These are phyloP conservation scores for Atkinsonella hypoxylon DNA, from an alignment of 2,329 filamentous ascomycete genomes.

Conservation along the genomic window DNA sequence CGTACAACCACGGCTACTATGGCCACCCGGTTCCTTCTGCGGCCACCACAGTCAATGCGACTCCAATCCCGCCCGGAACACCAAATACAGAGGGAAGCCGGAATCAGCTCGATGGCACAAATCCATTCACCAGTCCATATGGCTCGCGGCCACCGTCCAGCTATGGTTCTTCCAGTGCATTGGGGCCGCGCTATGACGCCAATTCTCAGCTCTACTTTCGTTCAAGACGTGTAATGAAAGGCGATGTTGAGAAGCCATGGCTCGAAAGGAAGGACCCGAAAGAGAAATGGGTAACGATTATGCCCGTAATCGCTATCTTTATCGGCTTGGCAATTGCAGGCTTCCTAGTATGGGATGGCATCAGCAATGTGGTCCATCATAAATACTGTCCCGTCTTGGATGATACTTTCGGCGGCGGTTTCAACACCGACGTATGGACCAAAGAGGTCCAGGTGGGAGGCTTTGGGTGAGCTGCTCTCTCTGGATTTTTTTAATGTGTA, in stretches of 20 bases:
- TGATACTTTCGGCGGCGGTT: slow-evolving; percentile 50
- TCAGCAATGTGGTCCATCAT: slow-evolving; percentile 60
- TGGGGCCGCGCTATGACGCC: slow-evolving; percentile 24
- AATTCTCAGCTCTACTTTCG: slow-evolving; percentile 52
- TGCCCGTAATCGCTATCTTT: slow-evolving; percentile 60
- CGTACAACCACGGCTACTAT: slow-evolving; percentile 13
- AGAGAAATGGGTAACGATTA: slow-evolving; percentile 78
- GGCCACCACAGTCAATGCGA: slow-evolving; percentile 25
- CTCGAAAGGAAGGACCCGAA: slow-evolving; percentile 58
- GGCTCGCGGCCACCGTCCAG: slow-evolving; percentile 35
- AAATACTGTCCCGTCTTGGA: slow-evolving; percentile 58
- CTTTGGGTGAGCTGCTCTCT: slow-evolving; percentile 48
- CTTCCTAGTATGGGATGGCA: slow-evolving; percentile 64
- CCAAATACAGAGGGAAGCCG: slow-evolving; percentile 28
- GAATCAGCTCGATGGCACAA: slow-evolving; percentile 29
- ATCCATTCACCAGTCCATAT: slow-evolving; percentile 35
- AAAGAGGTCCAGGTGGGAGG: slow-evolving; percentile 66
- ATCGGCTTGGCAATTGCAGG: slow-evolving; percentile 57
- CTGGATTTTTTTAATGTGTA: no score
- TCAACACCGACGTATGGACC: slow-evolving; percentile 53
- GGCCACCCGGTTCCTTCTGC: slow-evolving; percentile 21
- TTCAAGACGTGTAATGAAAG: slow-evolving; percentile 60
- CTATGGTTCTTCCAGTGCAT: slow-evolving; percentile 31
- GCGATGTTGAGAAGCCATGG: slow-evolving; percentile 68
- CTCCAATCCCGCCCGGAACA: slow-evolving; percentile 29